Base-by-base conservation (phyloP, 2,329 filamentous ascomycete species). In the Emydomyces testavorans region DNA sequence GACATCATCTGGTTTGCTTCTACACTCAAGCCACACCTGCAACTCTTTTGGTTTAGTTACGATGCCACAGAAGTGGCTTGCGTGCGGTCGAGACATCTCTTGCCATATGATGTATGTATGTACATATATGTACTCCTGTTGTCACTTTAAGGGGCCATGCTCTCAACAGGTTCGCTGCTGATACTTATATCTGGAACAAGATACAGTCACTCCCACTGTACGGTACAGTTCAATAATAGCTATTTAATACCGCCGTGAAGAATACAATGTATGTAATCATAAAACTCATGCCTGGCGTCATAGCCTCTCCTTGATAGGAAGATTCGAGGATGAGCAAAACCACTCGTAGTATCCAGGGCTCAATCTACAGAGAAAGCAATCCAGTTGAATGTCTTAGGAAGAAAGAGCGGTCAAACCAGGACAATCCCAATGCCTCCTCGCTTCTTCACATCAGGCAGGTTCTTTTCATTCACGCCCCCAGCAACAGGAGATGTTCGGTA, bases 361-460 rank as follows among this genome's bases (percentile, higher is more conserved):
- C 20, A 20, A 18, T 7, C 15, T 7, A 35, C 13, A 15, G 4
- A 16, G 32, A 18, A 18, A 23, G 18, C 16, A 39, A 42, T 23
- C 28, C 13, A 20, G 21, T 2, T 18, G 16, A 28, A n/a, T 23
- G 3, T 35, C 11, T 13, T 31, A 10, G 18, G 15, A 13, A n/a
- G 31, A 29, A 29, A 13, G 11, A 38, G 20, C 6, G 1, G 13
- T 47, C 36, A 84, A 59, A 84, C 71, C 80, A 94, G 88, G 20
- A 94, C 86, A 60, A 94, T 78, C 32, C 92, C 92, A 51, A 98
- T 80, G 1, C 92, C 90, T 57, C 89, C 92, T 62, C 88, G 78
- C 53, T 78, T 76, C 49, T 81, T 80, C 56, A 82, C 78, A 62
- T 94, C 89, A 32, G 90, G 73, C 57, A 79, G 71, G 62, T 93